Evolutionary conservation across 768 basidiomycete species (phyloP).

Genomic region (Termitomyces sp.): DNA sequence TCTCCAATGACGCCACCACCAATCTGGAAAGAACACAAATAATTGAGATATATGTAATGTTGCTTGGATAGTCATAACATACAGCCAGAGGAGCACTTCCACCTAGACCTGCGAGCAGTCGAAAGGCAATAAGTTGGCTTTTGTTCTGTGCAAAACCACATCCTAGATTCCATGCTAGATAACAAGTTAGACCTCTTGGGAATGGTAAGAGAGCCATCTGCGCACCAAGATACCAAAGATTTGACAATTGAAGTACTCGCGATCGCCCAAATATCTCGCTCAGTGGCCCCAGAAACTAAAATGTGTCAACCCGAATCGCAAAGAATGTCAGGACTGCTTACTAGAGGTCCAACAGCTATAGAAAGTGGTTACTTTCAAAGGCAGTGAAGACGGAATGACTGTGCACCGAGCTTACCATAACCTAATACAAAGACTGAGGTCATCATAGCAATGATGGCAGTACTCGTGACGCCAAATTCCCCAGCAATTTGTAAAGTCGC

Average conservation of each 20-base stretch:
- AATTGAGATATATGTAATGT: slow-evolving; percentile 16
- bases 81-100: slow-evolving; percentile 68
- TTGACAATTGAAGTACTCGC: slow-evolving; percentile 53
- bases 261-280: slow-evolving; percentile 71
- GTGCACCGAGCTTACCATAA: slow-evolving; percentile 41
- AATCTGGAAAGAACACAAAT: slow-evolving; percentile 21
- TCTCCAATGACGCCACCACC: slow-evolving; percentile 67
- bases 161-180: slow-evolving; percentile 54
- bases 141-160: slow-evolving; percentile 61
- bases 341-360: slow-evolving; percentile 48
- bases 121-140: slow-evolving; percentile 58
- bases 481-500: slow-evolving; percentile 46
- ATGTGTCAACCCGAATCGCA: background rate
- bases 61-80: slow-evolving; percentile 30
- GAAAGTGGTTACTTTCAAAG: background rate
- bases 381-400: background rate
- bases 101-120: slow-evolving; percentile 66
- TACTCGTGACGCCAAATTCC: slow-evolving; percentile 50
- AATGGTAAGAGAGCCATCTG: background rate
- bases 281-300: slow-evolving; percentile 50
- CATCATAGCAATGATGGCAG: slow-evolving; percentile 46
- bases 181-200: background rate
- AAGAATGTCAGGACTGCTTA: slow-evolving; percentile 15
- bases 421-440: slow-evolving; percentile 51
- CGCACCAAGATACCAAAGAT: slow-evolving; percentile 63